A percentile compares a stretch with the other conserved stretches of the same genome.
These are phyloP conservation scores for Paracoccidioides lutzii DNA, from an alignment of 2,329 filamentous ascomycete genomes.

Conservation along the genomic window DNA sequence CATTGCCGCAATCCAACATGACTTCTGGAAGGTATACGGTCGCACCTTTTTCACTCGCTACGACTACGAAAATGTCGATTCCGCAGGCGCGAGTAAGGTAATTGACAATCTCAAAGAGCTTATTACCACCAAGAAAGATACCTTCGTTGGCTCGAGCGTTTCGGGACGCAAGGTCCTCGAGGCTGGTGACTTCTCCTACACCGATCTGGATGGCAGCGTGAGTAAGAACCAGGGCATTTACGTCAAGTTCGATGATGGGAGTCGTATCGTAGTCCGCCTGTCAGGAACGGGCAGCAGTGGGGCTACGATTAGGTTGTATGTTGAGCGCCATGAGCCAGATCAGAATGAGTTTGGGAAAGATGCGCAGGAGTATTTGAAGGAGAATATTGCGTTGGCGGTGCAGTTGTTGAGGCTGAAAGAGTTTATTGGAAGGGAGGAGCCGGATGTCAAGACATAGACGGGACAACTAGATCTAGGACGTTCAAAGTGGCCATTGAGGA, in stretches of 20 bases:
- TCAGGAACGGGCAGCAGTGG: conserved; percentile 92
- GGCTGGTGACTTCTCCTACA: conserved; percentile 96
- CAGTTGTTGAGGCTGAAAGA: conserved; percentile 85
- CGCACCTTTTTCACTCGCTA: conserved; percentile 98
- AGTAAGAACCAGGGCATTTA: conserved; percentile 93
- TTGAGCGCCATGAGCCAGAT: conserved; percentile 88
- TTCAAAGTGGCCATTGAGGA: not conserved
- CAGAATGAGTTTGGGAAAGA: conserved; percentile 63
- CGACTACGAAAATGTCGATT: conserved; percentile 93
- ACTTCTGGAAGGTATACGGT: conserved; percentile 94
- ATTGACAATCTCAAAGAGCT: conserved; percentile 67
- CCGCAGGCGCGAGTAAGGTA: conserved; percentile 80
- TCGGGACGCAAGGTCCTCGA: conserved; percentile 72
- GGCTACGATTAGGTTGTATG: conserved; percentile 90
- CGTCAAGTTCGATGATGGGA: conserved; percentile 86
- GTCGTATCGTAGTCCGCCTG: conserved; percentile 84
- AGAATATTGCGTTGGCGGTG: conserved; percentile 74
- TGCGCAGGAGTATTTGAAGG: conserved; percentile 87
- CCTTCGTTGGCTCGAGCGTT: conserved; percentile 76
- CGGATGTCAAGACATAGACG: conserved; percentile 78
- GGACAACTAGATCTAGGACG: not conserved
- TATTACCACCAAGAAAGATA: conserved; percentile 52
- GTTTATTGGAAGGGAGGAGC: conserved; percentile 81
- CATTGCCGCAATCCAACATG: conserved; percentile 90
- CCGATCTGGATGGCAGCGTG: conserved; percentile 92